Base-by-base conservation (phyloP, 345 rosid genomes). In the Salix udensis region DNA sequence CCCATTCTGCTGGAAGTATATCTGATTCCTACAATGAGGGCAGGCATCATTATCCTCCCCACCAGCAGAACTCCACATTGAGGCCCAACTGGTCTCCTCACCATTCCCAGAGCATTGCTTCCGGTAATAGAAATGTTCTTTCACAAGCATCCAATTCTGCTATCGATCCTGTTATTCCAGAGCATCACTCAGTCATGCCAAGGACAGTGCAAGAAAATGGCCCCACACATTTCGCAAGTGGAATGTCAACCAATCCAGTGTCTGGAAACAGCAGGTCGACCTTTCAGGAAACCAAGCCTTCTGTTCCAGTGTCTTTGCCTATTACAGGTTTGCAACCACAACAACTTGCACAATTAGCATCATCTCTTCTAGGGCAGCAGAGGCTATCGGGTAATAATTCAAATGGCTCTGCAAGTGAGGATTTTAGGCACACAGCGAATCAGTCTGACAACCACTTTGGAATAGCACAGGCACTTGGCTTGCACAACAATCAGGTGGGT, bases 291-390 rank as follows among this genome's bases (percentile, higher is more conserved):
- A 78, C 80, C 1, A 87, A 85, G 73, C 69, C 87, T 52, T 67
- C 89, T 37, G 78, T 55, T 67, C 85, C 83, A 53, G 72, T 74
- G 46, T 85, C 90, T 26, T 52, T 58, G 74, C 78, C 87, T 36
- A 40, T 72, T 75, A 61, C 84, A 39, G 34, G 78, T 65, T 79
- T 93, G 79, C 89, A 88, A 77, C 88, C 94, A 26, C 93, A 89
- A 70, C 97, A 85, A 74, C 86, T 94, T 79, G 87, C 94, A 42
- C 94, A 89, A 65, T 74, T 94, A 80, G 88, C 91, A 28, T 88
- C 94, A 26, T 87, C 93, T 74, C 86, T 88, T 77, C 84, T 87
- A 21, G 93, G 91, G 71, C 94, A 88, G 79, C 91, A 87, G 79
- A 71, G 84, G 74, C 92, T 84, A 53, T 68, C 80, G 9, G 86